phyloP scores from a whole-genome alignment of 495 filamentous ascomycete species.

The Penicillium taxi region DNA sequence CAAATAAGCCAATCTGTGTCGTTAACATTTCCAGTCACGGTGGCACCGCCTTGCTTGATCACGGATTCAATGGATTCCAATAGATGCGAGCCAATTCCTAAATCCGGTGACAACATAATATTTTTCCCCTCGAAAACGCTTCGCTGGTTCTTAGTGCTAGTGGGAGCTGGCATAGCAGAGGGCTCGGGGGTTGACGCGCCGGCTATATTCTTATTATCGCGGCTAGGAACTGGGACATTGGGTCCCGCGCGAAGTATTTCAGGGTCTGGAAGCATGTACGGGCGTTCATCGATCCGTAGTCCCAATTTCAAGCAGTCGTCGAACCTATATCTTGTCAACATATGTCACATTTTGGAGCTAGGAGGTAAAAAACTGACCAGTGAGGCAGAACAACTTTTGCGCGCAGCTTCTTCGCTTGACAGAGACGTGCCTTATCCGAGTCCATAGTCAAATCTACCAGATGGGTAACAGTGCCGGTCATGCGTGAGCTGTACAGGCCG shows the following conservation, averaged over 20 bases:
- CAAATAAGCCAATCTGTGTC: slow-evolving; percentile 77
- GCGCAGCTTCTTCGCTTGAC: slow-evolving; percentile 52
- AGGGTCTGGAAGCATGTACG: slow-evolving; percentile 82
- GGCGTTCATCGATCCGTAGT: slow-evolving; percentile 74
- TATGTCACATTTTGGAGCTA: neutral
- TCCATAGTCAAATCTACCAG: slow-evolving; percentile 76
- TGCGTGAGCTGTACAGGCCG: slow-evolving; percentile 61
- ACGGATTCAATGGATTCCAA: slow-evolving; percentile 59
- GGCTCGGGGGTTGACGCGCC: slow-evolving; percentile 67
- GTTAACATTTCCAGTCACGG: slow-evolving; percentile 56
- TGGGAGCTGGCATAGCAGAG: slow-evolving; percentile 37
- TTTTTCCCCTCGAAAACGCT: slow-evolving; percentile 50
- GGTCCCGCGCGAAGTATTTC: slow-evolving; percentile 56
- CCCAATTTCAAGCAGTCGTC: slow-evolving; percentile 93
- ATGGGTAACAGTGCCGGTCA: slow-evolving; percentile 74
- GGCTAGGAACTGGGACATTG: slow-evolving; percentile 46
- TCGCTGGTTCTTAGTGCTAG: slow-evolving; percentile 23
- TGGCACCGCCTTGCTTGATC: slow-evolving; percentile 59
- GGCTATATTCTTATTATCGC: slow-evolving; percentile 53
- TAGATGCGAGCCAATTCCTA: slow-evolving; percentile 58
- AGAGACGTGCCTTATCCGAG: slow-evolving; percentile 60
- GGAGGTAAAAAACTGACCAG: slow-evolving; percentile 50
- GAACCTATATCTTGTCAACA: slow-evolving; percentile 53
- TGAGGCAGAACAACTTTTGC: slow-evolving; percentile 89
- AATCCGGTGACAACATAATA: slow-evolving; percentile 56